Percentiles rank a stretch among this genome's conserved stretches.
phyloP scores from a whole-genome alignment of 371 early-diverging fungal species.

The Mortierella sp. region DNA sequence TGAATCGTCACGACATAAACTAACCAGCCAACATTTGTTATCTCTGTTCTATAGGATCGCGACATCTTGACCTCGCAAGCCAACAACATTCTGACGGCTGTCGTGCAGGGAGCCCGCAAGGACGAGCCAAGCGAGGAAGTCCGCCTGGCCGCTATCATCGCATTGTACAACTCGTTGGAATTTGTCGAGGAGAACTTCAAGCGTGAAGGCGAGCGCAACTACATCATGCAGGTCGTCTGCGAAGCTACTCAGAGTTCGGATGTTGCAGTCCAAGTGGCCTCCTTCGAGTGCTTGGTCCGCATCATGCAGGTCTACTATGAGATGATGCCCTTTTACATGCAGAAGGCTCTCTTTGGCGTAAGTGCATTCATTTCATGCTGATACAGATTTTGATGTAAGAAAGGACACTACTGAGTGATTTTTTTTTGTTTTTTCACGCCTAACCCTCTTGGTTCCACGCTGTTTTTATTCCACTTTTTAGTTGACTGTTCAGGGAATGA shows the following conservation, averaged over 20 bases:
- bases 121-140: slow-evolving; percentile 90
- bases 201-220: slow-evolving; percentile 92
- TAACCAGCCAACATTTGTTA: neutral
- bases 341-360: slow-evolving; percentile 92
- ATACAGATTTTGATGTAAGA: neutral
- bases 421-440: neutral
- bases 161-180: slow-evolving; percentile 93
- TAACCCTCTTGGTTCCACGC: neutral
- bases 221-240: slow-evolving; percentile 98
- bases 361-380: slow-evolving; percentile 30
- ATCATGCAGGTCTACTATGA: slow-evolving; percentile 97
- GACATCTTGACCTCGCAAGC: slow-evolving; percentile 82
- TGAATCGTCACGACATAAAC: neutral
- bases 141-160: slow-evolving; percentile 88
- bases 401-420: no score
- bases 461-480: slow-evolving; percentile 23
- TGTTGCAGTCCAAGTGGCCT: slow-evolving; percentile 82
- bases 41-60: slow-evolving; percentile 70
- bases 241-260: slow-evolving; percentile 90
- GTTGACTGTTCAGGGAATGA: slow-evolving; percentile 94
- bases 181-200: slow-evolving; percentile 95
- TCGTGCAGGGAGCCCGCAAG: slow-evolving; percentile 92
- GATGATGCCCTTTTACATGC: slow-evolving; percentile 95
- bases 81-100: slow-evolving; percentile 91
- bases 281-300: slow-evolving; percentile 95